Conservation (phyloP, 2,329 filamentous ascomycete species). For the Neospermospora avenae region DNA sequence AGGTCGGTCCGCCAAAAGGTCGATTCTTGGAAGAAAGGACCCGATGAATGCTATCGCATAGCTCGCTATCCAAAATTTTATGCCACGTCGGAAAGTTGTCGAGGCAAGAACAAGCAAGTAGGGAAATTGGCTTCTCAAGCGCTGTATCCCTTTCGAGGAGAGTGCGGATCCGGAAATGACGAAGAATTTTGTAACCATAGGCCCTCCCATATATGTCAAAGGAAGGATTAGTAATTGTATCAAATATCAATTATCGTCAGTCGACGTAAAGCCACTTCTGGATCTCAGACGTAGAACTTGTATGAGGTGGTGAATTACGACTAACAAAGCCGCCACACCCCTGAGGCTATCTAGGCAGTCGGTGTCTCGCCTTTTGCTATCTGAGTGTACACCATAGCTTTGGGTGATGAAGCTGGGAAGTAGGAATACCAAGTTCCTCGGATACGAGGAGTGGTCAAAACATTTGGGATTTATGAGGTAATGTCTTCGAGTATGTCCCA, state of each 20-base stretch:
- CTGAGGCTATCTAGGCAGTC: conserved; percentile 47
- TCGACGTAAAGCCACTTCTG: conserved; percentile 9
- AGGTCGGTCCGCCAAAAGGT: conserved; percentile 5
- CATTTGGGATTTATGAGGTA: no score
- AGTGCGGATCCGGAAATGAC: conserved; percentile 47
- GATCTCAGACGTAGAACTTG: conserved; percentile 8
- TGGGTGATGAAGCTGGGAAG: conserved; percentile 8
- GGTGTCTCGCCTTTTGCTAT: conserved; percentile 25
- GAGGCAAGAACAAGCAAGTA: conserved; percentile 31
- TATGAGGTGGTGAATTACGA: conserved; percentile 15
- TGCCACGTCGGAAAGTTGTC: conserved; percentile 42
- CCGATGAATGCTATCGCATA: conserved; percentile 39
- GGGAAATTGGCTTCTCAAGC: conserved; percentile 30
- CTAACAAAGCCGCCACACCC: conserved; percentile 39
- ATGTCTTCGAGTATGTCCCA: not conserved
- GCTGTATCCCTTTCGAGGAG: conserved; percentile 39
- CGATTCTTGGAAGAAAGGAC: conserved; percentile 10
- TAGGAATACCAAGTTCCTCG: not conserved
- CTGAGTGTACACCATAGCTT: conserved; percentile 13
- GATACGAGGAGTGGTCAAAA: not conserved
- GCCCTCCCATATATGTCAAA: conserved; percentile 41
- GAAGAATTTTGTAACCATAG: conserved; percentile 48
- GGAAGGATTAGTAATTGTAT: conserved; percentile 39
- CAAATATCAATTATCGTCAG: conserved; percentile 4
- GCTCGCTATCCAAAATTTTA: conserved; percentile 43